A percentile compares a stretch with the other conserved stretches of the same genome.
Evolutionary conservation across 208 protist genomes (phyloP).

Genomic region (Crithidia fasciculata): DNA sequence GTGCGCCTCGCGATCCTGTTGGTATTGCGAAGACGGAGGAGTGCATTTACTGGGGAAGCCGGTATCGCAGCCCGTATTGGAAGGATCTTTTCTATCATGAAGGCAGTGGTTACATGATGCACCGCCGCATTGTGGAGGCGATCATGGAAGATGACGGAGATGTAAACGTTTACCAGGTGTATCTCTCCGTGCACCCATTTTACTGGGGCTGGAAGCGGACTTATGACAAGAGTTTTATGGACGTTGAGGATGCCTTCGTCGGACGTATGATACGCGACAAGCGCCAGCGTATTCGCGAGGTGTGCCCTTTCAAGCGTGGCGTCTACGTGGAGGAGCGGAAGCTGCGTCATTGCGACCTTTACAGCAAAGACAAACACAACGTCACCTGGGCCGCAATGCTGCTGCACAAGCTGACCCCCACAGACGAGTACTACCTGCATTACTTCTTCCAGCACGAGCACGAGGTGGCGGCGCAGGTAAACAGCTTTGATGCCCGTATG

Average conservation of each 20-base stretch:
- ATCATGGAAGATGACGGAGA: neutral
- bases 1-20: neutral
- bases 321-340: conserved; percentile 4
- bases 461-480: neutral
- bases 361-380: neutral
- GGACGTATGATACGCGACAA: conserved; percentile 4
- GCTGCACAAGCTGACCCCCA: conserved; percentile 9
- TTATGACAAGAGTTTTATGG: neutral
- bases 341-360: neutral
- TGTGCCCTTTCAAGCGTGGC: neutral
- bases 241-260: conserved; percentile 12
- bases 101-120: conserved; percentile 1
- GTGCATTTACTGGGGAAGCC: conserved; percentile 8
- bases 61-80: neutral
- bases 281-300: neutral
- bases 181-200: neutral
- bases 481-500: no score
- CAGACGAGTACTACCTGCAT: conserved; percentile 17
- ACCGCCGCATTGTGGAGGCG: neutral
- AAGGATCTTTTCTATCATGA: neutral
- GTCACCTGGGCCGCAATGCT: conserved; percentile 12
- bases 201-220: no score
- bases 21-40: conserved; percentile 1
- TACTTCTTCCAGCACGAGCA: conserved; percentile 24
- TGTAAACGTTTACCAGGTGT: neutral